Evolutionary conservation across 1,284 basidiomycete genomes (phyloP), one percentile per base, ranked within the genome.

Genomic region (Ganoderma leucocontextum): DNA sequence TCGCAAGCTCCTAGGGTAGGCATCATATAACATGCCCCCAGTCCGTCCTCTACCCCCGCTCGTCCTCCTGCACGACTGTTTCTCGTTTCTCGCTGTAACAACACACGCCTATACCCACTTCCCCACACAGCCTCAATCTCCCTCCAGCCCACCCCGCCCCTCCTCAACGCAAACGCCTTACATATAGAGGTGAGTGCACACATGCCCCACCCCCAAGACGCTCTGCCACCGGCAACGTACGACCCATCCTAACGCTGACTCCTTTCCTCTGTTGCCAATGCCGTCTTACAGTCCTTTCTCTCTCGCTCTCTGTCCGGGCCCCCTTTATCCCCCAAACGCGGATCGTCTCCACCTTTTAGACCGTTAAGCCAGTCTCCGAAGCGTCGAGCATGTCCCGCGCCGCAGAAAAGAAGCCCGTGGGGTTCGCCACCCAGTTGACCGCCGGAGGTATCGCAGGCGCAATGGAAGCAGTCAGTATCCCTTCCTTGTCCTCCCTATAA

Each of bases 401-500:
- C 64, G 78, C 79, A 61, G 87, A 86, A 77, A 92, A 89, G 83
- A 92, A 91, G 76, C 90, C 90, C 29, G 89, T 93, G 12, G 89
- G 90, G 33, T 93, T 98, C 75, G 95, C 93, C 42, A 96, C 92
- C 59, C 96, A 98, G 79, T 89, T 98, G 76, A 92, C 93, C 49
- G 96, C 96, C 52, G 96, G 96, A 73, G 96, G 96, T 58, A 87
- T 93, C 39, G 96, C 96, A 39, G 96, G 96, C 70, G 91, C 92
- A 64, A 94, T 95, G 79, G 96, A 98, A 83, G 95, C 96, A 67
- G 92, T 94, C 71, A 81, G 91, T 87, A 74, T 57, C 22, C 38
- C 53, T 42, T 39, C 63, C 33, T 29, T 58, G 25, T 25, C 47
- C 25, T 29, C 29, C 29, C 29, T 29, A 29, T 15, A n/a, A 38